A percentile compares a stretch with the other conserved stretches of the same genome.
These are phyloP conservation scores for Brassica hybrid DNA, from an alignment of 441 rosid species.

Conservation along the genomic window DNA sequence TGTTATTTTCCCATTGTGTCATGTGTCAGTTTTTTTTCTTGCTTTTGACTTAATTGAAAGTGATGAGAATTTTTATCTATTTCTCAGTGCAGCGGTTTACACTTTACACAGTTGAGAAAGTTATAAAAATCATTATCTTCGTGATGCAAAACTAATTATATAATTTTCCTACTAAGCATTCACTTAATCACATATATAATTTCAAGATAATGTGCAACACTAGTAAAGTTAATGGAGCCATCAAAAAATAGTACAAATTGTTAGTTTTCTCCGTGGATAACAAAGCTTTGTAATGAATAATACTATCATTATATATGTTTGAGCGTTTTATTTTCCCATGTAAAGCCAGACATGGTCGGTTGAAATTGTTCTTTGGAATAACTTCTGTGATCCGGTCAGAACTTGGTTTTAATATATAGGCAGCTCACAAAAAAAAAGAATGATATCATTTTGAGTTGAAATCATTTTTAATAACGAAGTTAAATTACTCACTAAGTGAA, in stretches of 20 bases:
- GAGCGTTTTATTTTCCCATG: too few relatives aligned
- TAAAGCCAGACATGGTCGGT: too few relatives aligned
- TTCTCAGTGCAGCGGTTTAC: not conserved
- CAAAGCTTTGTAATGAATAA: not conserved
- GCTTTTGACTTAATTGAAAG: constrained; percentile 32
- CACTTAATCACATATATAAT: not conserved
- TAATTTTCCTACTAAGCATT: not conserved
- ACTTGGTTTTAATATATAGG: too few relatives aligned
- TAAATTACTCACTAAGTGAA: not conserved
- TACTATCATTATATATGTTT: not conserved
- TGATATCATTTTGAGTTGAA: too few relatives aligned
- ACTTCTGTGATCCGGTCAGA: too few relatives aligned
- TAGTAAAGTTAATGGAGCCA: not conserved
- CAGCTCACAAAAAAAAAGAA: too few relatives aligned
- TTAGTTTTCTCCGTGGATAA: not conserved
- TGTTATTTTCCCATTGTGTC: constrained; percentile 30
- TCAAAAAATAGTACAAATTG: not conserved
- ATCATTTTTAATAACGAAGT: too few relatives aligned
- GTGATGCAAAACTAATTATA: not conserved
- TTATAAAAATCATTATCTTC: not conserved
- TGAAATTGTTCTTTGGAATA: too few relatives aligned
- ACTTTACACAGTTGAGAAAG: not conserved
- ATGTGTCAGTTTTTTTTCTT: constrained; percentile 19
- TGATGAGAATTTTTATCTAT: constrained; percentile 11
- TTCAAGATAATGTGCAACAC: not conserved